These are phyloP conservation scores for Gyrodon lividus DNA, from an alignment of 768 basidiomycete species.

Conservation along the genomic window DNA sequence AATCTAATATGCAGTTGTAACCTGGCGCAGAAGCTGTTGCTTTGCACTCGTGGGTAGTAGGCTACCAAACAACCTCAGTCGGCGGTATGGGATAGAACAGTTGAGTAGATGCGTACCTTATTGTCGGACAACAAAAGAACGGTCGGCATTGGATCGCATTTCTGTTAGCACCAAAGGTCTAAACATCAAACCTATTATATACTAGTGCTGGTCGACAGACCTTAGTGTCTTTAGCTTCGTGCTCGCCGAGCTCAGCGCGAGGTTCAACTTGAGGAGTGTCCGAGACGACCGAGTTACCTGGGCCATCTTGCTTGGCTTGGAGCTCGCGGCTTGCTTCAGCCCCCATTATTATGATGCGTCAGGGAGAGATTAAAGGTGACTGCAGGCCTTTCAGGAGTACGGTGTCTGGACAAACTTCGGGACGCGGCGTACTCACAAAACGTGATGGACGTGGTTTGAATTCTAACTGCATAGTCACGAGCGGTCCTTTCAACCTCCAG, in stretches of 20 bases:
- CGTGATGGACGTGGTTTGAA: no score
- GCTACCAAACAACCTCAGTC: neutral
- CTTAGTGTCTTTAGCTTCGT: neutral
- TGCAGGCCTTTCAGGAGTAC: neutral
- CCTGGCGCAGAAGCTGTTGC: neutral
- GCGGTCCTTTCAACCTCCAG: no score
- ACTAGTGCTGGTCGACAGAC: neutral
- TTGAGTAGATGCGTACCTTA: neutral
- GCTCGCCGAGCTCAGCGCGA: neutral
- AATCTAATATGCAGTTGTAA: neutral
- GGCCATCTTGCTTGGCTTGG: neutral
- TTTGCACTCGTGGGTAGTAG: conserved; percentile 2
- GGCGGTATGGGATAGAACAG: neutral
- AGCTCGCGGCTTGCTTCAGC: conserved; percentile 3
- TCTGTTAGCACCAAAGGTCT: no score
- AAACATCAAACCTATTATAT: no score
- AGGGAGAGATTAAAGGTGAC: neutral
- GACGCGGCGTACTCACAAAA: no score
- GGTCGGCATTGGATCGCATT: no score
- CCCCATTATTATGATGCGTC: neutral
- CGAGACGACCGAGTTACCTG: neutral
- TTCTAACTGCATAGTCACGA: no score
- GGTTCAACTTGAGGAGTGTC: neutral
- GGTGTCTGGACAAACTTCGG: neutral
- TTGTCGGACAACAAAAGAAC: neutral